phyloP scores from a whole-genome alignment of 176 grass and related monocot genomes.

The Oryza brachyantha region DNA sequence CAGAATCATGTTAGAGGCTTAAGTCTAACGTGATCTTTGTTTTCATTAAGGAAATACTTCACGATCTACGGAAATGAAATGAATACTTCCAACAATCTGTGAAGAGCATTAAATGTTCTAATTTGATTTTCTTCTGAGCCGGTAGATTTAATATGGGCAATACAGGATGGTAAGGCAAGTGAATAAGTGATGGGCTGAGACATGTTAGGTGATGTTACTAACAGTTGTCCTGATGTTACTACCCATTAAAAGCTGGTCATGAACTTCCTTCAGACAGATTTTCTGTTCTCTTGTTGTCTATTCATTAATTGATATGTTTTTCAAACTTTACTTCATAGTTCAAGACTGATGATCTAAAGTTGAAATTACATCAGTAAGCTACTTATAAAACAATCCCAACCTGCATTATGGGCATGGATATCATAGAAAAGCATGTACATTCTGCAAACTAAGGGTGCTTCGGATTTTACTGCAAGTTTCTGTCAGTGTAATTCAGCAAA shows the following conservation, averaged over 20 bases:
- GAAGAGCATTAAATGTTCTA: neutral
- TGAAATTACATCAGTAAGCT: neutral
- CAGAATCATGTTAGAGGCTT: neutral
- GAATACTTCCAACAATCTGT: neutral
- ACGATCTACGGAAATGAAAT: neutral
- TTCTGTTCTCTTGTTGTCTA: neutral
- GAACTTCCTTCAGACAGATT: neutral
- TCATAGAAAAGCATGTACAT: neutral
- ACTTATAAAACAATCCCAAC: neutral
- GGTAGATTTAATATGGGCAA: neutral
- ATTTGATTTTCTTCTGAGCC: neutral
- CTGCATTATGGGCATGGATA: neutral
- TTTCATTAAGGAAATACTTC: neutral
- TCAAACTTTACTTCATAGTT: neutral
- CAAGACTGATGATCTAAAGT: neutral
- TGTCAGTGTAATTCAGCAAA: neutral
- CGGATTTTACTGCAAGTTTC: neutral
- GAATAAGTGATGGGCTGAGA: neutral
- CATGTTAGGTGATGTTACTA: neutral
- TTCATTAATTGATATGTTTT: neutral
- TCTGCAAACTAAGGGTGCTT: neutral
- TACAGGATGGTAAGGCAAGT: neutral
- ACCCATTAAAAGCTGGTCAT: neutral
- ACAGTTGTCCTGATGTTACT: neutral
- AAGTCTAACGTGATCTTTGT: neutral